These are phyloP conservation scores for Ostreobium quekettii DNA, from an alignment of 139 green algal genomes.

Conservation along the genomic window DNA sequence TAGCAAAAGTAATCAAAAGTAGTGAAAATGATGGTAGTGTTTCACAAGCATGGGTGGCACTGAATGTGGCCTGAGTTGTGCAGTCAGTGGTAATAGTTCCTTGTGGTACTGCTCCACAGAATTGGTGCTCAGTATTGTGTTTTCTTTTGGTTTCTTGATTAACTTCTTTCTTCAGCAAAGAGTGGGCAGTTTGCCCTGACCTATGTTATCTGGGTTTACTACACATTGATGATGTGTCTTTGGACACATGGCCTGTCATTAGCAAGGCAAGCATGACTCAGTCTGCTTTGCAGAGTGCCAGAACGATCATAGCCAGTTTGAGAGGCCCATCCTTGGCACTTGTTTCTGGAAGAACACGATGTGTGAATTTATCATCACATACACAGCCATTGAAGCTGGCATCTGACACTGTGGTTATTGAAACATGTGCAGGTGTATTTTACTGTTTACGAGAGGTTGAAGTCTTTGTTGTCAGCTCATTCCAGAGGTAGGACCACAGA, in stretches of 20 bases:
- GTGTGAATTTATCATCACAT: not conserved
- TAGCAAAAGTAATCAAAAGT: too few relatives aligned
- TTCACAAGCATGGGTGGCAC: too few relatives aligned
- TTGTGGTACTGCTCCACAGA: too few relatives aligned
- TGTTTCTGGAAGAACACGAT: not conserved
- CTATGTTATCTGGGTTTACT: not conserved
- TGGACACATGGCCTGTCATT: too few relatives aligned
- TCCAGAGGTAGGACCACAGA: constrained; percentile 13
- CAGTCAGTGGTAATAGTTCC: too few relatives aligned
- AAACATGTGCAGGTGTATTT: constrained; percentile 76
- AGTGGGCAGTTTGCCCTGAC: not conserved
- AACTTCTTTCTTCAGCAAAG: not conserved
- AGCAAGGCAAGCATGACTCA: too few relatives aligned
- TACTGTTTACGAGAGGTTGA: constrained; percentile 82
- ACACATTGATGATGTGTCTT: too few relatives aligned
- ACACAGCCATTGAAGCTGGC: not conserved
- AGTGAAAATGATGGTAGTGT: too few relatives aligned
- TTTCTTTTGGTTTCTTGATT: not conserved
- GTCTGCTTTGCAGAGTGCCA: not conserved
- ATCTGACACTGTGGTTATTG: constrained; percentile 6
- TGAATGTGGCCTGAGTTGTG: too few relatives aligned
- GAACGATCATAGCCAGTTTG: not conserved
- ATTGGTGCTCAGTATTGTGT: too few relatives aligned
- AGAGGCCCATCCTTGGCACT: not conserved
- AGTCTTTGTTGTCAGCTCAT: constrained; percentile 31